Conservation (phyloP, 345 rosid species). For the Linum trigynum region DNA sequence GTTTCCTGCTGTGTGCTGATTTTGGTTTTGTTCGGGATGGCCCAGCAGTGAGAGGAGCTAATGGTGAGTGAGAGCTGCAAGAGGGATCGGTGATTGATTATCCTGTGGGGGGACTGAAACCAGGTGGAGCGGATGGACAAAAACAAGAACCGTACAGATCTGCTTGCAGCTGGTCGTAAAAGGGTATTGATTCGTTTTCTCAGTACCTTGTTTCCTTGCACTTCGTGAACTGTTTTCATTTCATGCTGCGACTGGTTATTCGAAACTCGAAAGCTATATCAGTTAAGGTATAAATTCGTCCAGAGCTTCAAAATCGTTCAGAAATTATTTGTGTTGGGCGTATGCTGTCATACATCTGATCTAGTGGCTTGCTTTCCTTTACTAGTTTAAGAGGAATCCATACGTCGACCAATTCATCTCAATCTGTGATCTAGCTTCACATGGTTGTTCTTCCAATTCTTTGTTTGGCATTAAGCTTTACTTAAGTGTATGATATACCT, state of each 20-base stretch:
- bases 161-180: constrained; percentile 89
- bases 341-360: neutral
- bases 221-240: neutral
- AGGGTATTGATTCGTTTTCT: constrained; percentile 35
- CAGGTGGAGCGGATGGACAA: constrained; percentile 66
- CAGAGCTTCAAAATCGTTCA: neutral
- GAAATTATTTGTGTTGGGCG: neutral
- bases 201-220: neutral
- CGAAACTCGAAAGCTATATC: neutral
- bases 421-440: too few species aligned
- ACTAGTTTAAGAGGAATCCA: neutral
- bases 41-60: constrained; percentile 14
- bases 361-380: neutral
- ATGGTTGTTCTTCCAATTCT: too few species aligned
- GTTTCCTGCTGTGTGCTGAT: neutral
- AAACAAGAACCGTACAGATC: constrained; percentile 78
- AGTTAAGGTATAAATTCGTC: neutral
- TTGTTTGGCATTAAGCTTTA: neutral
- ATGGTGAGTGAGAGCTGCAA: constrained; percentile 33
- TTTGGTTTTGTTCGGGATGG: neutral
- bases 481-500: neutral
- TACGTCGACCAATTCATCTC: neutral
- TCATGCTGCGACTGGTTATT: neutral
- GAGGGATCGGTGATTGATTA: constrained; percentile 17
- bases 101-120: constrained; percentile 15